Evolutionary conservation across 225 moss, liverwort and hornwort genomes (phyloP), one percentile per base, ranked within the genome.

Genomic region (Pseudisothecium myosuroides): DNA sequence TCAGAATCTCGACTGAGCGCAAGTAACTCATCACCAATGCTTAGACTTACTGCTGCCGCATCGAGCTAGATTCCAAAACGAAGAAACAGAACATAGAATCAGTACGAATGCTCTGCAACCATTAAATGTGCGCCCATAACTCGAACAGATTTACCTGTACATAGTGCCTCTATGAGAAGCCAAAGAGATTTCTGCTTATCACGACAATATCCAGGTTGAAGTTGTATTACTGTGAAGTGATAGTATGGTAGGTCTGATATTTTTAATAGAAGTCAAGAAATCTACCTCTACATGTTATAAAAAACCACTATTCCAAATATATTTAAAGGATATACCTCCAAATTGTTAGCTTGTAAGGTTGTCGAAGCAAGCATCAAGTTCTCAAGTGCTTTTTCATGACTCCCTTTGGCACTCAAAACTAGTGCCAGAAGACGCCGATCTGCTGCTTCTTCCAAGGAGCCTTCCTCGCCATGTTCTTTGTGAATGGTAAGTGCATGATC

Each of bases 391-490:
- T 90, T 91, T 62, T 97, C 99, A 91, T 99, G 94, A 63, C 95
- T 94, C 62, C 96, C 99, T 80, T 96, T 99, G 41, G 96, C 96
- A 92, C 96, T 97, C 91, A 95, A 95, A 83, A 99, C 90, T 89
- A 97, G 87, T 55, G 97, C 99, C 93, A 99, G 93, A 75, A 99
- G 92, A 76, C 96, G 96, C 83, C 96, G 87, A 92, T 99, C 99
- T 67, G 96, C 96, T 47, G 97, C 97, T 91, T 99, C 97, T 89
- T 99, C 99, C 91, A 97, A 89, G 19, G 96, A 95, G 60, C 91
- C 95, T 76, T 91, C 88, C 73, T 93, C 91, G 76, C 91, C 91
- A 89, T 95, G 91, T 82, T 97, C 96, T 89, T 95, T 94, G 91
- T 97, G 97, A 65, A 96, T 96, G 91, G 91, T 91, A 83, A 99